These are phyloP conservation scores for Stachybotrys elegans DNA, from an alignment of 2,329 filamentous ascomycete species.

Conservation along the genomic window DNA sequence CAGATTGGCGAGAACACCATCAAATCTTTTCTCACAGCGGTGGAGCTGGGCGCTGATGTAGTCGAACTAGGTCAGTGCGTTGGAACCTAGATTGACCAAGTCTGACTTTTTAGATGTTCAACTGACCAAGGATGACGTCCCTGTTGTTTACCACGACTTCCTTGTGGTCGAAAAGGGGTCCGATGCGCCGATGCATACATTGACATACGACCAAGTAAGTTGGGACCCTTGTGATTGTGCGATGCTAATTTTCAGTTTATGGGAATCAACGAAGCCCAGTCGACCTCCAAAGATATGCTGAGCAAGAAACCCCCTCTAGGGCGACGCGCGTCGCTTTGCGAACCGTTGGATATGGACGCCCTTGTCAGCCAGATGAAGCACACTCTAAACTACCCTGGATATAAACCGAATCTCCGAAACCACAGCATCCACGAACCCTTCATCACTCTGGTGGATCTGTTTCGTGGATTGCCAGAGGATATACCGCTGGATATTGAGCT, in stretches of 20 bases:
- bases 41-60: slow-evolving; percentile 79
- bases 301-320: no score
- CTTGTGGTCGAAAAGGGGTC: slow-evolving; percentile 96
- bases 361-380: slow-evolving; percentile 99
- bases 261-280: no score
- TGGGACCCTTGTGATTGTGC: no score
- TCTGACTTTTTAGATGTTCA: slow-evolving; percentile 96
- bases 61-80: no score
- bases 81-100: no score
- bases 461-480: slow-evolving; percentile 72
- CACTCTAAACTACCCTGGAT: slow-evolving; percentile 93
- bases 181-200: slow-evolving; percentile 90
- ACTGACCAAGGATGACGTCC: slow-evolving; percentile 96
- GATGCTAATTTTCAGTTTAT: no score
- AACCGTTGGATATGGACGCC: no score
- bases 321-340: no score
- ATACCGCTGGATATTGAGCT: slow-evolving; percentile 98
- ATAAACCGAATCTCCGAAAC: slow-evolving; percentile 90
- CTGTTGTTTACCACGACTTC: slow-evolving; percentile 98
- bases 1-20: slow-evolving; percentile 97
- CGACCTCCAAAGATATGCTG: no score
- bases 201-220: slow-evolving; percentile 93
- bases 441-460: slow-evolving; percentile 90
- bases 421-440: slow-evolving; percentile 96
- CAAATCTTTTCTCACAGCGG: slow-evolving; percentile 91